These are phyloP conservation scores for Athelia sp. DNA, from an alignment of 1,284 basidiomycete genomes.

Conservation along the genomic window DNA sequence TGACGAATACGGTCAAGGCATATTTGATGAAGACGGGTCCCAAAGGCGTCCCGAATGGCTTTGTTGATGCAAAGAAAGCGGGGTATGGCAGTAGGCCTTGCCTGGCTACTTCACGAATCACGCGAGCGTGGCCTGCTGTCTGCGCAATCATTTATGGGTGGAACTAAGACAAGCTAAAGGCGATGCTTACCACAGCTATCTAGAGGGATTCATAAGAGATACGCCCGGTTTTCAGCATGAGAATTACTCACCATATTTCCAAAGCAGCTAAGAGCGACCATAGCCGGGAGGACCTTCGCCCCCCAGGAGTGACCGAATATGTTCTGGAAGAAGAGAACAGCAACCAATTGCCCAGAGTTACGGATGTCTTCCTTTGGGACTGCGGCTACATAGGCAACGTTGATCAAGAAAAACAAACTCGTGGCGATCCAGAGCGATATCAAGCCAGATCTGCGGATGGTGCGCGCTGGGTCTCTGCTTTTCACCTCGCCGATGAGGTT, in stretches of 20 bases:
- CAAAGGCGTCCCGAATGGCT: constrained; percentile 42
- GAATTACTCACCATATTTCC: constrained; percentile 32
- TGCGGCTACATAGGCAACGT: constrained; percentile 37
- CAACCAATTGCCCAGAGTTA: constrained; percentile 38
- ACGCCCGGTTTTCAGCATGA: neutral
- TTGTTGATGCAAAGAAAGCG: constrained; percentile 36
- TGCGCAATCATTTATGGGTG: constrained; percentile 12
- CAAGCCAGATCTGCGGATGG: constrained; percentile 37
- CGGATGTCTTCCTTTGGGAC: constrained; percentile 42
- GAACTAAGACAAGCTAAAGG: no score
- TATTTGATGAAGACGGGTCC: constrained; percentile 42
- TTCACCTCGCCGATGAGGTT: constrained; percentile 41
- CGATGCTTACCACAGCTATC: constrained; percentile 18
- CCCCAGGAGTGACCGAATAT: constrained; percentile 40
- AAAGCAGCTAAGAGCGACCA: constrained; percentile 37
- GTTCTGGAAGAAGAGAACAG: constrained; percentile 42
- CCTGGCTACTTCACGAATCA: constrained; percentile 34
- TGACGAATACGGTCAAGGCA: constrained; percentile 45
- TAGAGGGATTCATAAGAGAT: neutral
- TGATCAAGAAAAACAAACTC: constrained; percentile 39
- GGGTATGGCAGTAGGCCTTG: constrained; percentile 39
- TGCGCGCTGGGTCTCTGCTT: constrained; percentile 30
- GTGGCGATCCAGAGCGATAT: constrained; percentile 36
- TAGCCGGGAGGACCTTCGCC: constrained; percentile 33
- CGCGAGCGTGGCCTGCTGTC: constrained; percentile 40